A percentile compares a stretch with the other conserved stretches of the same genome.
Evolutionary conservation across 2,329 filamentous ascomycete species (phyloP).

Genomic region (Penicillium sclerotigenum): DNA sequence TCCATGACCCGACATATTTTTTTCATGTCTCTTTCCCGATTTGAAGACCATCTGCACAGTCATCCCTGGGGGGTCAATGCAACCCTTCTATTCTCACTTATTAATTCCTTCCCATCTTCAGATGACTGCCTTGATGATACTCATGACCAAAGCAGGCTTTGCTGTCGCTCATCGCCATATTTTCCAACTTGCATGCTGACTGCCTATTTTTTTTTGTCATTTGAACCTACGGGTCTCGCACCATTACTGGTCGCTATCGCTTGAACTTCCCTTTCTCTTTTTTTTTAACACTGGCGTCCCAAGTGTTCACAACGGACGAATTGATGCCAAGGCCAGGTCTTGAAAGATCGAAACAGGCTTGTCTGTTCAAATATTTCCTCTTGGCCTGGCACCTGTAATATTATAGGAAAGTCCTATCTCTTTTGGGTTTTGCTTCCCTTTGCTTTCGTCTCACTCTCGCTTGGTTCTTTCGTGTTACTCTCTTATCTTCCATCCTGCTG

Average conservation of each 20-base stretch:
- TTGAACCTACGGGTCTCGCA: slow-evolving; percentile 1
- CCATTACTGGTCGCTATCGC: neutral
- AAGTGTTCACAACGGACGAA: slow-evolving; percentile 28
- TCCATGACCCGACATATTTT: slow-evolving; percentile 27
- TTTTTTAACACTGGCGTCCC: slow-evolving; percentile 26
- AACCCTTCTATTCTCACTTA: slow-evolving; percentile 11
- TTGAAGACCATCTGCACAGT: slow-evolving; percentile 14
- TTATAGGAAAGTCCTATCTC: slow-evolving; percentile 22
- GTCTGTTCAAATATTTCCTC: slow-evolving; percentile 9
- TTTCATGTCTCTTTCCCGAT: slow-evolving; percentile 15
- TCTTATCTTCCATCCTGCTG: slow-evolving; percentile 7
- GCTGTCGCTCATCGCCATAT: slow-evolving; percentile 30
- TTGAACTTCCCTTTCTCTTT: slow-evolving; percentile 4
- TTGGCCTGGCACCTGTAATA: slow-evolving; percentile 35
- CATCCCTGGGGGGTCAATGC: neutral
- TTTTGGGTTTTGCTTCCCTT: slow-evolving; percentile 5
- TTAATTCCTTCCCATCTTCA: slow-evolving; percentile 20
- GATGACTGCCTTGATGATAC: slow-evolving; percentile 29
- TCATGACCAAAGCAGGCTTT: slow-evolving; percentile 46
- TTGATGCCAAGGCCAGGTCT: slow-evolving; percentile 14
- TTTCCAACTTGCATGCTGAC: slow-evolving; percentile 9
- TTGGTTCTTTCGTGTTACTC: slow-evolving; percentile 8
- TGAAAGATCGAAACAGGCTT: slow-evolving; percentile 5
- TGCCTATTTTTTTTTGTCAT: slow-evolving; percentile 6
- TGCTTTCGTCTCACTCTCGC: slow-evolving; percentile 10